Evolutionary conservation across 805 yeast genomes (phyloP), one percentile per base, ranked within the genome.

Genomic region (Yueomyces sp.): DNA sequence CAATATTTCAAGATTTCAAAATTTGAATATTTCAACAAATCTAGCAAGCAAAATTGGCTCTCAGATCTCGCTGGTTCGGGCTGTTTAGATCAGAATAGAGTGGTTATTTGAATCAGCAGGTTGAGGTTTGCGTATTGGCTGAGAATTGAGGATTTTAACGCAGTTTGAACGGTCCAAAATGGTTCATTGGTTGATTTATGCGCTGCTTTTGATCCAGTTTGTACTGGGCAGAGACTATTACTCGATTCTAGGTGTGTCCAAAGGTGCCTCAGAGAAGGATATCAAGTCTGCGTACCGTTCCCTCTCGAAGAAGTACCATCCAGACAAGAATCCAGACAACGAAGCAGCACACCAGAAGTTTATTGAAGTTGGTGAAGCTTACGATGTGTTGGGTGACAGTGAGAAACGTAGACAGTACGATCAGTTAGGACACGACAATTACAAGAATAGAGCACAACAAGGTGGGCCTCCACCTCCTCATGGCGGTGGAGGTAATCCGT

Each of bases 311-410:
- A 84, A 84, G 57, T 86, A 75, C 63, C 98, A 90, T 57, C 98
- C 98, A 2, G 98, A 90, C 63, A 90, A 90, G 66, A 92, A 90
- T 59, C 80, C 82, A 4, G 82, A 81, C 5, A 76, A 81, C 52
- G 86, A 85, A 6, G 81, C 74, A 30, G 95, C 96, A 1, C 87
- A 85, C 50, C 80, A 82, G 41, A 80, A 76, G 63, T 92, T 88
- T 60, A 80, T 92, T 42, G 94, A 87, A 62, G 74, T 92, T 30
- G 95, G 95, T 12, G 94, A 83, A 56, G 97, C 97, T 0, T 90
- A 90, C 60, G 96, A 87, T 44, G 83, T 86, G 9, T 70, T 87
- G 48, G 73, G 77, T 50, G 85, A 86, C 57, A 59, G 72, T 4
- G 85, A 83, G 45, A 83, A 84, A 62, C 73, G 81, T 47, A 54